Conservation (phyloP, 2,329 filamentous ascomycete genomes). For the Capronia americana region DNA sequence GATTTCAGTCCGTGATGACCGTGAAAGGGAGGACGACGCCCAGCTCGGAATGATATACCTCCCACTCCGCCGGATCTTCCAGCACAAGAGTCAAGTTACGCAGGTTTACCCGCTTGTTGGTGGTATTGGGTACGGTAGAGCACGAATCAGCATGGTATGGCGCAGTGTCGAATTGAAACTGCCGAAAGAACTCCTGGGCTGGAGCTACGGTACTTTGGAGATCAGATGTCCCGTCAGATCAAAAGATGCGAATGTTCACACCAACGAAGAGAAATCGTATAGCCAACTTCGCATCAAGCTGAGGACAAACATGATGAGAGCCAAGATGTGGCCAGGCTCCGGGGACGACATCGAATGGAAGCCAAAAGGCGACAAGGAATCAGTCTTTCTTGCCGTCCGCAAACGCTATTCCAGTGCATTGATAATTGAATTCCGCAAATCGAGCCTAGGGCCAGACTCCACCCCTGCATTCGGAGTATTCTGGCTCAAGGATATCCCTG, state of each 20-base stretch:
- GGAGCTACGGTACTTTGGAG: conserved; percentile 75
- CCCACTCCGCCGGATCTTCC: conserved; percentile 67
- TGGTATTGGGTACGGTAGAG: conserved; percentile 74
- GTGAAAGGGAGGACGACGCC: conserved; percentile 72
- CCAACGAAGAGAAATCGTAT: conserved; percentile 56
- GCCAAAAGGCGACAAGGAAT: conserved; percentile 37
- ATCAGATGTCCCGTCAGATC: conserved; percentile 61
- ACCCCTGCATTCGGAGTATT: conserved; percentile 43
- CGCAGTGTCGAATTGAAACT: conserved; percentile 70
- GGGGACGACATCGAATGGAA: conserved; percentile 61
- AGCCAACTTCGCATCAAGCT: conserved; percentile 65
- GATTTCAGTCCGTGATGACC: conserved; percentile 69
- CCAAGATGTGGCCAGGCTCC: conserved; percentile 70
- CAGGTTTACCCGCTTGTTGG: conserved; percentile 71
- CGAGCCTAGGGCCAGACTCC: conserved; percentile 39
- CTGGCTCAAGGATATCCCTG: conserved; percentile 64
- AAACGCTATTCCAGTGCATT: conserved; percentile 42
- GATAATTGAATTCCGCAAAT: conserved; percentile 43
- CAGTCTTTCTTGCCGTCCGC: conserved; percentile 41
- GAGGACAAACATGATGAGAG: conserved; percentile 62
- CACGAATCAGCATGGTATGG: conserved; percentile 74
- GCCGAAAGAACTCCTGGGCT: conserved; percentile 66
- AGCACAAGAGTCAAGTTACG: conserved; percentile 68
- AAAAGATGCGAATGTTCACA: conserved; percentile 50
- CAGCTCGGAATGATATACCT: conserved; percentile 74